A percentile compares a stretch with the other conserved stretches of the same genome.
Evolutionary conservation across 164 flowering plant species (phyloP).

Genomic region (Annona squamosa): DNA sequence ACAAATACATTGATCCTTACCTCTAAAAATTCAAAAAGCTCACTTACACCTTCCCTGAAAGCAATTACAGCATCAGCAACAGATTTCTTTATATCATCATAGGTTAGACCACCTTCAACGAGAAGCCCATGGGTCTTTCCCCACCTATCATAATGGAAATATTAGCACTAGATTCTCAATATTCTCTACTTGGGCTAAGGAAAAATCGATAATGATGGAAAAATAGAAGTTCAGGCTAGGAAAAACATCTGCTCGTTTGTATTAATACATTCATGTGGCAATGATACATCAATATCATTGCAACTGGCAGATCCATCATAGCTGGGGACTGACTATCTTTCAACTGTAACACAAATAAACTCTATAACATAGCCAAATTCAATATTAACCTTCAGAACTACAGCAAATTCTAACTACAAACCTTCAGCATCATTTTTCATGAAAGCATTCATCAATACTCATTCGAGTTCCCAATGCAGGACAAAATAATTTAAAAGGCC

Average conservation of each 20-base stretch:
- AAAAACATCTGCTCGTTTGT: not conserved
- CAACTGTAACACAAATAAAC: not conserved
- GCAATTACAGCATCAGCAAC: constrained; percentile 63
- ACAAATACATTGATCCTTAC: constrained; percentile 23
- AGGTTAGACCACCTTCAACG: constrained; percentile 85
- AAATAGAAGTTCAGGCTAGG: not conserved
- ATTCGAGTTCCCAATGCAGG: not conserved
- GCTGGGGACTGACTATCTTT: not conserved
- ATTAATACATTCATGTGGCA: not conserved
- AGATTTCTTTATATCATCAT: constrained; percentile 60
- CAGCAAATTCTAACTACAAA: not conserved
- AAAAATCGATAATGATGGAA: not conserved
- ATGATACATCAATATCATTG: not conserved
- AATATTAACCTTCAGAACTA: not conserved
- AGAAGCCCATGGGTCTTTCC: constrained; percentile 81
- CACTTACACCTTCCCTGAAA: constrained; percentile 84
- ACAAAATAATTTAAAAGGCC: too few relatives aligned
- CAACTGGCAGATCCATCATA: not conserved
- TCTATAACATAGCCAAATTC: not conserved
- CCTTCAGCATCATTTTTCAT: not conserved
- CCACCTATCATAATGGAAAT: constrained; percentile 60
- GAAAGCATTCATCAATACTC: not conserved
- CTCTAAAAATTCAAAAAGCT: constrained; percentile 81
- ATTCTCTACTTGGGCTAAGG: not conserved
- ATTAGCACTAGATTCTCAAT: not conserved